Conservation (phyloP, 2,329 filamentous ascomycete species). For the Paecilomyces sp. region DNA sequence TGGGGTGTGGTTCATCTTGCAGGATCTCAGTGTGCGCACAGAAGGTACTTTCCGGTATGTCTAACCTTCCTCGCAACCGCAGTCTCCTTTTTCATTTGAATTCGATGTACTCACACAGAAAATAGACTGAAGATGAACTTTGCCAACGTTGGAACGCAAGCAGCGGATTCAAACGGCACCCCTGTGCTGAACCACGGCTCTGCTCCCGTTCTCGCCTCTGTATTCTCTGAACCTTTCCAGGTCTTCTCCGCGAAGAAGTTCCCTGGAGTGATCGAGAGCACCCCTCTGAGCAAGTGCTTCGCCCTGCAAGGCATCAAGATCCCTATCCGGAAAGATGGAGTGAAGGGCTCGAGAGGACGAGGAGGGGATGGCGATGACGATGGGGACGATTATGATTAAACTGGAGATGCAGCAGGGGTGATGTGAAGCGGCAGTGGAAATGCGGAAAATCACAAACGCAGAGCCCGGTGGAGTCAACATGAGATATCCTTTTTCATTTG, state of each 20-base stretch:
- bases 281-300: slow-evolving; percentile 83
- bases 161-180: slow-evolving; percentile 29
- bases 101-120: background rate
- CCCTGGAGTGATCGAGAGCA: slow-evolving; percentile 93
- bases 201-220: slow-evolving; percentile 74
- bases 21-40: slow-evolving; percentile 88
- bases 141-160: slow-evolving; percentile 66
- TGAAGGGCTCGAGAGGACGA: slow-evolving; percentile 24
- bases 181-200: slow-evolving; percentile 60
- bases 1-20: slow-evolving; percentile 94
- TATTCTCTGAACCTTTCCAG: slow-evolving; percentile 82
- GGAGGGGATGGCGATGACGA: background rate
- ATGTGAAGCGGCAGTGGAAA: background rate
- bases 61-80: slow-evolving; percentile 13
- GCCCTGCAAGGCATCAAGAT: slow-evolving; percentile 94
- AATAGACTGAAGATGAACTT: slow-evolving; percentile 64
- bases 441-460: background rate
- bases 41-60: slow-evolving; percentile 82
- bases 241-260: slow-evolving; percentile 98
- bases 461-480: background rate
- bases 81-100: background rate
- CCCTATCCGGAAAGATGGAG: slow-evolving; percentile 82
- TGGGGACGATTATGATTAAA: background rate
- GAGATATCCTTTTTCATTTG: background rate
- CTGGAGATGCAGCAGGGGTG: background rate